Percentiles rank a stretch among this genome's conserved stretches.
phyloP scores from a whole-genome alignment of 108 stramenopile genomes.

The Fragilariopsis cylindrus region DNA sequence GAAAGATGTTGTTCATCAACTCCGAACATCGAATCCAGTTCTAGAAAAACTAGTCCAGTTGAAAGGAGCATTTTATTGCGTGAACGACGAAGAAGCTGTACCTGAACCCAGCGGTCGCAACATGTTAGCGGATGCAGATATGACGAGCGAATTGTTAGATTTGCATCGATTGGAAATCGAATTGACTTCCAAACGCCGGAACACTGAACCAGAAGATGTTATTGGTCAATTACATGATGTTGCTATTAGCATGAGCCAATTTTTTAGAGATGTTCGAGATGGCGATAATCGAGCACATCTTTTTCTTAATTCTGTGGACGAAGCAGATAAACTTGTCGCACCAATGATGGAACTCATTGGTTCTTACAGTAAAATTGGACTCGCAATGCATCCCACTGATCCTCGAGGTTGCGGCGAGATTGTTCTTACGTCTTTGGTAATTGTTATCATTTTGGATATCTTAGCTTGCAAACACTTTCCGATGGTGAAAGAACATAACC shows the following conservation, averaged over 20 bases:
- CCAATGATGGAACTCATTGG: not conserved
- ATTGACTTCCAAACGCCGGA: not conserved
- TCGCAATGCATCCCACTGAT: not conserved
- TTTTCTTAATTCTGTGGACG: not conserved
- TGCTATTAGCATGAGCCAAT: not conserved
- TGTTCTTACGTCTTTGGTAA: not conserved
- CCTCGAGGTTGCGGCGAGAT: constrained; percentile 7
- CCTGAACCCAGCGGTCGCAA: not conserved
- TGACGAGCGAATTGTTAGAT: not conserved
- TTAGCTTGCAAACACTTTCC: not conserved
- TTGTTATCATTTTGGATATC: not conserved
- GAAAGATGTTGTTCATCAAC: not conserved
- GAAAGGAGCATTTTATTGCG: not conserved
- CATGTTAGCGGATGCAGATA: not conserved
- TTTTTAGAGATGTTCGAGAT: not conserved
- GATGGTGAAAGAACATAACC: not conserved
- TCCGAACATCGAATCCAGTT: not conserved
- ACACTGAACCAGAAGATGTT: not conserved
- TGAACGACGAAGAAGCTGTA: not conserved
- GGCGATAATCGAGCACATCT: not conserved
- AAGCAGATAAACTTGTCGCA: not conserved
- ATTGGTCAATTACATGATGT: not conserved
- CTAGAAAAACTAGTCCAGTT: not conserved
- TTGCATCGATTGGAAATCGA: not conserved
- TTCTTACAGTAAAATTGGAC: not conserved